These are phyloP conservation scores for Elaeagnus macrophylla DNA, from an alignment of 306 rosid species.

Conservation along the genomic window DNA sequence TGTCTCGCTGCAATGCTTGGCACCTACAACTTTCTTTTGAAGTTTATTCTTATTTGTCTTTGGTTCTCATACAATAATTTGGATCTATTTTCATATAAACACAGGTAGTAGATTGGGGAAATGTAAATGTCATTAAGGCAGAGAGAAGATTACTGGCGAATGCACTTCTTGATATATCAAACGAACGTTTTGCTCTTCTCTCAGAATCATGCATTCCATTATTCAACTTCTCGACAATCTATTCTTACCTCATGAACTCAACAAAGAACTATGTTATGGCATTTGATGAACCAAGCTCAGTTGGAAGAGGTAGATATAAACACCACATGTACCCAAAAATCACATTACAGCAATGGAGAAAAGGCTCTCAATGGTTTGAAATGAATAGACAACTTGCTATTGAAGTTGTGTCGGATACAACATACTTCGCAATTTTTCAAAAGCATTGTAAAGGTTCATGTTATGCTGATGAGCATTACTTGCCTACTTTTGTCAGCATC, in stretches of 20 bases:
- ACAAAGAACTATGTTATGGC: conserved; percentile 6
- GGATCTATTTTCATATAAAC: not conserved
- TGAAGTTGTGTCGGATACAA: conserved; percentile 14
- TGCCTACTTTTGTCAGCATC: conserved; percentile 23
- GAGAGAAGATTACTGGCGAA: conserved; percentile 15
- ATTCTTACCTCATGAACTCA: conserved; percentile 13
- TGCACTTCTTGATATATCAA: conserved; percentile 20
- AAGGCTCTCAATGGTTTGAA: conserved; percentile 1
- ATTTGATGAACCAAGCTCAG: conserved; percentile 18
- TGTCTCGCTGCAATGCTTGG: no score
- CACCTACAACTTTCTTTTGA: no score
- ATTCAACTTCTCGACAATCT: conserved; percentile 17
- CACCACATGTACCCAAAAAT: conserved; percentile 11
- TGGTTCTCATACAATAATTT: no score
- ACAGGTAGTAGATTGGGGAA: conserved; percentile 18
- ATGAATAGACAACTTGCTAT: conserved; percentile 17
- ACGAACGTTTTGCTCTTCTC: conserved; percentile 18
- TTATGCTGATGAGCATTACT: conserved; percentile 26
- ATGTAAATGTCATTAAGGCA: conserved; percentile 5
- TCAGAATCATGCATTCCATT: conserved; percentile 20
- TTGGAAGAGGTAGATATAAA: conserved; percentile 20
- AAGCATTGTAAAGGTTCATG: conserved; percentile 14
- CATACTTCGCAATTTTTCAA: conserved; percentile 14
- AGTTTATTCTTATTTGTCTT: no score
- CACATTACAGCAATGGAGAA: conserved; percentile 23